phyloP scores from a whole-genome alignment of 257 asterid species.

The Solanum chmielewskii region DNA sequence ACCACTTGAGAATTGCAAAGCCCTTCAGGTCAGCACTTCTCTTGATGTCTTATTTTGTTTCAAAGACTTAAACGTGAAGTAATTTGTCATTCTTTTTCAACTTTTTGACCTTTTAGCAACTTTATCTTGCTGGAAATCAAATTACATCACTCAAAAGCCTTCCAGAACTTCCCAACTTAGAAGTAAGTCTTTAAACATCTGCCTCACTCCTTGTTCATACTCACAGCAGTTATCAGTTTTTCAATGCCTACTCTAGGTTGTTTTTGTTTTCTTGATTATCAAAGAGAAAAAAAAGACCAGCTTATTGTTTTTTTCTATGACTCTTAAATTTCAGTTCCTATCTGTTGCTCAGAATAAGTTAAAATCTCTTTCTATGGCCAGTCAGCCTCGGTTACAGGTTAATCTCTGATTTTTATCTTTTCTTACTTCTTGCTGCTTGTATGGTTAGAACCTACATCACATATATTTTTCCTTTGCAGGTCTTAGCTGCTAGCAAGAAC shows the following conservation, averaged over 20 bases:
- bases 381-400: constrained; percentile 99
- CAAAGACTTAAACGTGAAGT: background rate
- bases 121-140: constrained; percentile 97
- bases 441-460: background rate
- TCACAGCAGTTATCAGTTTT: background rate
- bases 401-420: constrained; percentile 12
- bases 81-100: background rate
- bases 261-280: background rate
- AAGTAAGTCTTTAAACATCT: constrained; percentile 41
- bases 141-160: constrained; percentile 87
- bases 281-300: background rate
- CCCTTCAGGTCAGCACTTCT: constrained; percentile 65
- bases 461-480: constrained; percentile 32
- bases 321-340: constrained; percentile 53
- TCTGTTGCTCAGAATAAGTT: constrained; percentile 98
- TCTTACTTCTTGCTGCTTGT: constrained; percentile 5
- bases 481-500: constrained; percentile 96
- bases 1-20: constrained; percentile 90
- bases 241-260: background rate
- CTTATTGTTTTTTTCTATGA: constrained; percentile 1
- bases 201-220: background rate
- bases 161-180: constrained; percentile 98
- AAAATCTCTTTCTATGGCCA: constrained; percentile 90
- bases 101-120: constrained; percentile 58
- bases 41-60: background rate